Evolutionary conservation across 225 moss, liverwort and hornwort species (phyloP), one percentile per base, ranked within the genome.

Genomic region (Bryoerythrophyllum caledonicum): DNA sequence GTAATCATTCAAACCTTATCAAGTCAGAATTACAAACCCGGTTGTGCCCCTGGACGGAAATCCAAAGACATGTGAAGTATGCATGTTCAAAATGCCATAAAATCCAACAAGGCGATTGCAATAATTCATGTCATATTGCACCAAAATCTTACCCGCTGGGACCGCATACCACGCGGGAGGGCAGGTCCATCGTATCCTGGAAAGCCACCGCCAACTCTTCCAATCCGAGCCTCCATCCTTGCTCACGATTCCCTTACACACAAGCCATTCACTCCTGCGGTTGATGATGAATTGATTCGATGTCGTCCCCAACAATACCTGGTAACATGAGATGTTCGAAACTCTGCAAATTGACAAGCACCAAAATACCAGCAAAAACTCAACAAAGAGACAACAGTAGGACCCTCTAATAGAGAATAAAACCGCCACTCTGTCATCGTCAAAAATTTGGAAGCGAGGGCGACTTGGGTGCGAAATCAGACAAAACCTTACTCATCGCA

Each of bases 141-240:
- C 73, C 78, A 72, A 41, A 71, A 67, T 56, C 84, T 17, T 92
- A 97, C 96, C 91, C 96, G 86, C 63, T 91, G 91, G 56, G 96
- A 94, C 64, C 96, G 94, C 92, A 94, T 86, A 60, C 92, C 96
- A 69, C 96, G 92, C 27, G 96, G 96, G 62, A 92, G 86, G 67
- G 96, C 92, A 78, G 94, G 96, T 65, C 96, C 96, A 91, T 94
- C 90, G 78, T 97, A 97, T 60, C 96, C 96, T 21, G 96, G 96
- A 87, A 97, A 97, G 28, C 92, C 96, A 76, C 90, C 90, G 83
- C 94, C 90, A 82, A 90, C 90, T 86, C 92, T 94, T 82, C 96
- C 92, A 82, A 86, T 86, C 78, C 94, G 94, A 83, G 96, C 94
- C 79, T 97, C 94, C 96, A 97, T 97, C 80, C 70, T 86, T 72